Percentiles rank a stretch among this genome's conserved stretches.
phyloP scores from a whole-genome alignment of 805 yeast genomes.

The Metschnikowia dekortorum region DNA sequence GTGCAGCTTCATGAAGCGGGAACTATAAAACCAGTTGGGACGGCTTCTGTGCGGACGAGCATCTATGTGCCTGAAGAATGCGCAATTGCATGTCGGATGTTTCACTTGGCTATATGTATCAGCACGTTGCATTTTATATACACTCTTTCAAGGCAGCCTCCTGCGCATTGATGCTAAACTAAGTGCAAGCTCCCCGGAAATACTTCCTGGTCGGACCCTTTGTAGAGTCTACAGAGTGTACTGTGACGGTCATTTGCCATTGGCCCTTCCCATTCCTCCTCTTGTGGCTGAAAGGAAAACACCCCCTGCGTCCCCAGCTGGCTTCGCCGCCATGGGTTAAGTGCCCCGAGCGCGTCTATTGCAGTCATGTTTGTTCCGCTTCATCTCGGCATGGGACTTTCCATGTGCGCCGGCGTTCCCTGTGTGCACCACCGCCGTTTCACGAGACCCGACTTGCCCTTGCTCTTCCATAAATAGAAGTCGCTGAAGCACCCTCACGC shows the following conservation, averaged over 20 bases:
- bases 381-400: background rate
- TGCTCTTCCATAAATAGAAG: background rate
- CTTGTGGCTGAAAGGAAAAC: too few relatives aligned
- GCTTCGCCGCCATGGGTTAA: background rate
- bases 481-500: background rate
- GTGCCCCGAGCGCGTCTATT: background rate
- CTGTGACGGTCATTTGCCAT: background rate
- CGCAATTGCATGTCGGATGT: constrained; percentile 2
- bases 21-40: background rate
- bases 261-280: too few relatives aligned
- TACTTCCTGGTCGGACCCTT: too few relatives aligned
- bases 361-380: background rate
- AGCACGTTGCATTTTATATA: background rate
- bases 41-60: background rate
- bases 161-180: background rate
- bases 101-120: background rate
- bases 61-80: background rate
- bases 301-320: background rate
- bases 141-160: background rate
- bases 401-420: background rate
- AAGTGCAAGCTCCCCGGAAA: background rate
- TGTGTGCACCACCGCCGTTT: background rate
- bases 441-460: background rate
- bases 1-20: background rate
- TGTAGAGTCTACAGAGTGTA: too few relatives aligned